phyloP scores from a whole-genome alignment of 1,139 yeast genomes.

The Hemisphaericaspora xylanilytica region DNA sequence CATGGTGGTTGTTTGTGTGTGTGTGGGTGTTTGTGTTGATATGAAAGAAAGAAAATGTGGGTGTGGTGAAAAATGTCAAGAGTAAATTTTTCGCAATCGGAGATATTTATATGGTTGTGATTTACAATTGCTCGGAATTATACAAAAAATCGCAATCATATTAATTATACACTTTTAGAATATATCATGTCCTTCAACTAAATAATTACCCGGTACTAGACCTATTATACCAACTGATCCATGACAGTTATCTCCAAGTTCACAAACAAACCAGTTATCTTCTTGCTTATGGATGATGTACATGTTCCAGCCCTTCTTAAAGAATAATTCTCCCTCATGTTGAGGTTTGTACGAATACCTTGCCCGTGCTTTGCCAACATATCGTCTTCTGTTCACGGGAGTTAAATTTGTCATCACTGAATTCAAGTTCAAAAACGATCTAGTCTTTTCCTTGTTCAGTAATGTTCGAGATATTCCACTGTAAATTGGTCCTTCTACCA shows the following conservation, averaged over 20 bases:
- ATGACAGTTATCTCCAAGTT: constrained; percentile 51
- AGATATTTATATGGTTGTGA: too few relatives aligned
- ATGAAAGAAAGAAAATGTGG: too few relatives aligned
- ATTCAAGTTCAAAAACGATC: constrained; percentile 33
- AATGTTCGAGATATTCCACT: constrained; percentile 11
- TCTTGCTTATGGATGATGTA: constrained; percentile 72
- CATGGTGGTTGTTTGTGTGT: too few relatives aligned
- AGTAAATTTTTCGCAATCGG: too few relatives aligned
- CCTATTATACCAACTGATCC: constrained; percentile 53
- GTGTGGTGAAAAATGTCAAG: too few relatives aligned
- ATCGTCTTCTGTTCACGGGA: constrained; percentile 48
- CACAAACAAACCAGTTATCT: constrained; percentile 91
- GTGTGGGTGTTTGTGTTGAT: constrained; percentile 3
- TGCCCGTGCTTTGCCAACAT: constrained; percentile 61
- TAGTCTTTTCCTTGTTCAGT: constrained; percentile 27
- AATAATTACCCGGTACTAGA: constrained; percentile 78
- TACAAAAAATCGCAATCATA: background rate
- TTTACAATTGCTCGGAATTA: too few relatives aligned
- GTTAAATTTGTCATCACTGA: constrained; percentile 25
- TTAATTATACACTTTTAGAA: constrained; percentile 14
- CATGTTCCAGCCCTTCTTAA: constrained; percentile 73
- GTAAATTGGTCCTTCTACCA: constrained; percentile 20
- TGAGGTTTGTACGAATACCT: constrained; percentile 71
- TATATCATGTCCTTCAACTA: constrained; percentile 32
- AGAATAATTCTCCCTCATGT: constrained; percentile 74